Evolutionary conservation across 441 rosid genomes (phyloP).

Genomic region (Eutrema salsugineum): DNA sequence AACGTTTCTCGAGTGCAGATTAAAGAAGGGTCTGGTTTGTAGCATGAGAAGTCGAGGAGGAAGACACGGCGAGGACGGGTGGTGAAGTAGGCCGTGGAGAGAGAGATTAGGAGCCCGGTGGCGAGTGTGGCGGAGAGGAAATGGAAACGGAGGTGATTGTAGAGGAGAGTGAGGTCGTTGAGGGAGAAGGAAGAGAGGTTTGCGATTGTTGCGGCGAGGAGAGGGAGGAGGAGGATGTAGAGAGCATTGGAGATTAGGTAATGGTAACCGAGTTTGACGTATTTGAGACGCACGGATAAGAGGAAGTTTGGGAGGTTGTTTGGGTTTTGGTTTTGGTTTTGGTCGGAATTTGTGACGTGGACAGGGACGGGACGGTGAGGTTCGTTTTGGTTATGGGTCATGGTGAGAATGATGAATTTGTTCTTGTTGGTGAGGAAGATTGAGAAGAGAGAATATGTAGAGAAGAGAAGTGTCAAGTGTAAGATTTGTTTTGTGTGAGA

Average conservation of each 20-base stretch:
- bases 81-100: slow-evolving; percentile 32
- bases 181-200: slow-evolving; percentile 25
- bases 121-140: slow-evolving; percentile 48
- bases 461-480: slow-evolving; percentile 22
- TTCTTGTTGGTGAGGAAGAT: background rate
- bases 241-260: slow-evolving; percentile 35
- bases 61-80: slow-evolving; percentile 39
- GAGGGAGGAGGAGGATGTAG: slow-evolving; percentile 30
- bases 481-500: slow-evolving; percentile 3
- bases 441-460: slow-evolving; percentile 10
- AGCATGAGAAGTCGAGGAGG: slow-evolving; percentile 53
- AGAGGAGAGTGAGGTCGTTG: slow-evolving; percentile 23
- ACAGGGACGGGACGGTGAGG: slow-evolving; percentile 25
- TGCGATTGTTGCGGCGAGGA: slow-evolving; percentile 10
- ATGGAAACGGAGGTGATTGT: slow-evolving; percentile 37
- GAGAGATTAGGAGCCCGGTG: slow-evolving; percentile 31
- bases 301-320: slow-evolving; percentile 31
- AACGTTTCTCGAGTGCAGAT: slow-evolving; percentile 34
- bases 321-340: slow-evolving; percentile 12
- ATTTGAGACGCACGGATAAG: slow-evolving; percentile 32
- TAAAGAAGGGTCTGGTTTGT: slow-evolving; percentile 36
- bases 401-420: background rate
- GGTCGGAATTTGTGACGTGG: slow-evolving; percentile 17
- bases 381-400: slow-evolving; percentile 14
- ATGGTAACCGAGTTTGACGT: slow-evolving; percentile 38